Evolutionary conservation across 2,329 filamentous ascomycete genomes (phyloP), one percentile per base, ranked within the genome.

Genomic region (Hypoxylon rubiginosum): DNA sequence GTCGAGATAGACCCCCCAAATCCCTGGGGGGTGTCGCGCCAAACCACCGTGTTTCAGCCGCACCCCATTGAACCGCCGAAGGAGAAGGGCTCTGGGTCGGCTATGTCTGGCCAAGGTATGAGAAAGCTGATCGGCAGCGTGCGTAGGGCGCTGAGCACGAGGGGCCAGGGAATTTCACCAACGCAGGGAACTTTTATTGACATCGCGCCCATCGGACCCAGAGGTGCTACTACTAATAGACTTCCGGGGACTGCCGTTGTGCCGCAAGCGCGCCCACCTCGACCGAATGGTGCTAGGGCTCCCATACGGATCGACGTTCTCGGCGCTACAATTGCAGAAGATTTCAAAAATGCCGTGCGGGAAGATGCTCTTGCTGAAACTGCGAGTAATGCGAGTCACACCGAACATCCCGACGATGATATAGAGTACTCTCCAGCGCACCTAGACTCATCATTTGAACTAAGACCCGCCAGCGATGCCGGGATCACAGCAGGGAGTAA

Each of bases 121-220:
- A 94, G 91, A 78, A 96, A 90, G 72, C 86, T 98, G 0, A 85
- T 99, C 54, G 92, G 94, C 6, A 95, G 92, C 67, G 92, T 98
- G 39, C 91, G 94, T 17, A 89, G 93, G 68, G 94, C 91, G 5
- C 79, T 97, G 52, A 93, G 93, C 76, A 92, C 85, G 13, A 81
- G 79, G 58, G 83, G 81, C 0, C 84, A 83, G 64, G 79, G 77
- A 4, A 66, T 80, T 11, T 80, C 82, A 13, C 79, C 82, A 0
- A 80, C 80, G 0, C 82, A 84, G n/a, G 81, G 80, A 10, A 83
- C 79, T 58, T 82, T 84, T 59, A 79, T 84, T 64, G 82, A 82
- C 58, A 81, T 87, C 34, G 80, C 82, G 2, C 82, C 84, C 1
- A 80, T 85, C 39, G 84, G 84, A 1, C 82, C 84, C 1, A 81